A percentile compares a stretch with the other conserved stretches of the same genome.
These are phyloP conservation scores for Biscutella laevigata DNA, from an alignment of 441 rosid genomes.

Conservation along the genomic window DNA sequence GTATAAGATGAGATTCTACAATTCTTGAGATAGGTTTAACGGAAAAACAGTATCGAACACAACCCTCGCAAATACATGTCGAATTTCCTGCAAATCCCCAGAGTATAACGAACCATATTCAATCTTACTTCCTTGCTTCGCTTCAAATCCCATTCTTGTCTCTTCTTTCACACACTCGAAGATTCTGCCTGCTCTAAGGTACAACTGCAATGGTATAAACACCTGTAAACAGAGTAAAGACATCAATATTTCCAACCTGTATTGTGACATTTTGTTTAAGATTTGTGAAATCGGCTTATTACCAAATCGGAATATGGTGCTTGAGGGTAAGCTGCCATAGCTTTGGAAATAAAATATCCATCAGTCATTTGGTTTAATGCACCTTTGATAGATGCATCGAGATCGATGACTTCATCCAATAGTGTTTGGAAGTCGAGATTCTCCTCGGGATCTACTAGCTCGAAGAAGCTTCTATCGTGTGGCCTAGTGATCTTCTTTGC, in stretches of 20 bases:
- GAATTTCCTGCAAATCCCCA: constrained; percentile 45
- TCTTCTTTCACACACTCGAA: constrained; percentile 48
- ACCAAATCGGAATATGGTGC: constrained; percentile 81
- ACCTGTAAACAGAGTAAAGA: constrained; percentile 37
- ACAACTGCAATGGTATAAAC: constrained; percentile 45
- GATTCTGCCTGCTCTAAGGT: constrained; percentile 37
- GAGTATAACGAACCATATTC: constrained; percentile 38
- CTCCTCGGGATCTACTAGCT: constrained; percentile 38
- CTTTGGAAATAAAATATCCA: constrained; percentile 56
- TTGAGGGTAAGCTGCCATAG: constrained; percentile 71
- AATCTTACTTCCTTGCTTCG: constrained; percentile 48
- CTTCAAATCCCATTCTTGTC: constrained; percentile 27
- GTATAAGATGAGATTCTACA: neutral
- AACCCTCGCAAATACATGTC: constrained; percentile 69
- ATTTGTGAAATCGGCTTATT: neutral
- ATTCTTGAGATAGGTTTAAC: constrained; percentile 15
- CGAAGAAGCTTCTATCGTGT: constrained; percentile 40
- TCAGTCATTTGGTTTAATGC: constrained; percentile 49
- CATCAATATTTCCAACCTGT: neutral
- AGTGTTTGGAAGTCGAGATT: constrained; percentile 28
- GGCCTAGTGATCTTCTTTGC: constrained; percentile 42
- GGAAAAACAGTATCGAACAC: constrained; percentile 78
- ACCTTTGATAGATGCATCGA: constrained; percentile 42
- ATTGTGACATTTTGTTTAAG: neutral
- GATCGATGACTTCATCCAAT: constrained; percentile 49